Evolutionary conservation across 805 yeast genomes (phyloP), one percentile per base, ranked within the genome.

Genomic region (Candida tibetensis): DNA sequence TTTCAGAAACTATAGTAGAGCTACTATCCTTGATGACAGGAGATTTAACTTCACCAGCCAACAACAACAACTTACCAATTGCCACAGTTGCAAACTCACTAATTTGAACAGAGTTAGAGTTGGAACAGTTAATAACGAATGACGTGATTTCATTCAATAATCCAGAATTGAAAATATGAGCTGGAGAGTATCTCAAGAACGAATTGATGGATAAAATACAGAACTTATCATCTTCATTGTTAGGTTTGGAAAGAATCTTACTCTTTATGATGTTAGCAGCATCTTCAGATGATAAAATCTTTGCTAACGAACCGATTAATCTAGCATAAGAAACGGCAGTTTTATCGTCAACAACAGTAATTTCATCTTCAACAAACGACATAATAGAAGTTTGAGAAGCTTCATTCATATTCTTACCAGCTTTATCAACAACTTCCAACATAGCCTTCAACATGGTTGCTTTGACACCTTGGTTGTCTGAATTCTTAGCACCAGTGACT

Each of bases 371-470:
- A 33, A 89, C 84, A 39, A 90, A 70, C 7, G 79, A 69, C 66
- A 88, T 71, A 30, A 90, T 79, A 28, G 79, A 69, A 12, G 68
- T 63, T 58, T 86, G 84, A 4, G 95, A 83, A 2, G 76, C 63
- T 49, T 85, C 93, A 51, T 79, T 80, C 74, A 91, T 72, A 55
- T 83, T 82, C 28, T 68, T 60, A 30, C 97, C 97, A 12, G 91
- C 90, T 51, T 79, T 82, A 26, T 73, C 63, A 21, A 88, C 85
- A 38, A 91, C 93, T 56, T 86, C 95, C 36, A 84, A 68, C 51
- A 91, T 67, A 0, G 95, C 97, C 51, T 79, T 79, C 51, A 89
- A 70, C 84, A 90, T 85, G 0, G 97, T 86, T 8, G 86, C 77
- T 50, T 85, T 85, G 17, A 89, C 89, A 37, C 88, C 91, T 31